A percentile compares a stretch with the other conserved stretches of the same genome.
Conservation (phyloP, 169 alveolate genomes). For the Besnoitia besnoiti region DNA sequence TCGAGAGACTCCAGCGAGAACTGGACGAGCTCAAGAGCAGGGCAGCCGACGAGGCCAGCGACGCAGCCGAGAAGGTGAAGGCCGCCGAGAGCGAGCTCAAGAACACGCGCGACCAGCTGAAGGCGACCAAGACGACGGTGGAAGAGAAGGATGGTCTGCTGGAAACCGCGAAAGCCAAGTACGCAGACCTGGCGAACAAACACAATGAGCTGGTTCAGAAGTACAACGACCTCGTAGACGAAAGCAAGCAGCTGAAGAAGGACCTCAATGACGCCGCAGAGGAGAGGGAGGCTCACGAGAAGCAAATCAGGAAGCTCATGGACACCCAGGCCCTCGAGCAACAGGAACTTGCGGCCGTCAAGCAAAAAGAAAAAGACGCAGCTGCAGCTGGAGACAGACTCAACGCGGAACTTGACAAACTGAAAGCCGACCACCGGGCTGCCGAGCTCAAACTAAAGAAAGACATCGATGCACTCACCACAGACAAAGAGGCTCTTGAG, state of each 20-base stretch:
- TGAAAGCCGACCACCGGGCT: background rate
- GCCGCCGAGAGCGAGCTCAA: conserved; percentile 28
- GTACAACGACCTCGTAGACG: conserved; percentile 44
- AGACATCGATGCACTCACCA: background rate
- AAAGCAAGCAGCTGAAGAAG: conserved; percentile 54
- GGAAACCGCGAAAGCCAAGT: conserved; percentile 45
- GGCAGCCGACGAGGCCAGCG: background rate
- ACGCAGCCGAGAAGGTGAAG: conserved; percentile 32
- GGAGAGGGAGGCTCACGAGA: conserved; percentile 16
- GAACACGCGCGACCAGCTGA: conserved; percentile 35
- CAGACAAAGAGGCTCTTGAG: conserved; percentile 12
- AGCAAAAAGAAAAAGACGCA: background rate
- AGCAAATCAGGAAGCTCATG: conserved; percentile 3
- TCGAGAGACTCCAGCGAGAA: conserved; percentile 4
- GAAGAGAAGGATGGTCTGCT: conserved; percentile 35
- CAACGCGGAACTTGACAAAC: background rate
- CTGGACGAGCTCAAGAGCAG: conserved; percentile 30
- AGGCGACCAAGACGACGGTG: background rate
- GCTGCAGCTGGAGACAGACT: background rate
- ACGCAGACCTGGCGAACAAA: conserved; percentile 53
- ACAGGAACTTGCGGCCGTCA: background rate
- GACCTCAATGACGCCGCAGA: conserved; percentile 35
- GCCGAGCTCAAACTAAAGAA: conserved; percentile 27
- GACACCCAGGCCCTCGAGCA: background rate
- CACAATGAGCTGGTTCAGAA: conserved; percentile 55